Evolutionary conservation across 2,329 filamentous ascomycete genomes (phyloP), one percentile per base, ranked within the genome.

Genomic region (Aspergillus sp.): DNA sequence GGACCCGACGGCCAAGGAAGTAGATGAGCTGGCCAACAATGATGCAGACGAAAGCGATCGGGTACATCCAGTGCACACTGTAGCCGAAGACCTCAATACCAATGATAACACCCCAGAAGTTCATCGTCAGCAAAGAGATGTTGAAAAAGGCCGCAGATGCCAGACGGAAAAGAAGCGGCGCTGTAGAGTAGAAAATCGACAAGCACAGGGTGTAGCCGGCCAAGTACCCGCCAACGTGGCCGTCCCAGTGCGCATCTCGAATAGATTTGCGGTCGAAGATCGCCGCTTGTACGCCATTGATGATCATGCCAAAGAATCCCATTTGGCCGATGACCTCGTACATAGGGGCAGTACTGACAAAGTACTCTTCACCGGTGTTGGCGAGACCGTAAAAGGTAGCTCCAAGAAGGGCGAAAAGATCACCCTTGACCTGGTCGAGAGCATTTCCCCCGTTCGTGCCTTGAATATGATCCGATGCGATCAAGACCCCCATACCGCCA

Each of bases 101-200:
- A 69, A 99, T 94, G 68, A 96, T 90, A 64, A 96, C 90, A 67
- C 93, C 93, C 95, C 95, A 99, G 81, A 98, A 98, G 80, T 96
- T 97, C 70, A 89, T 92, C 2, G 95, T 98, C 63, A 99, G 83
- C 67, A 99, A 82, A 7, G 91, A 94, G 72, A 98, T 96, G 78
- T 99, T 96, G 83, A 97, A 96, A 80, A 99, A 97, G 22, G 93
- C 94, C 3, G 95, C 95, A 17, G 87, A 91, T 30, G 91, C 91
- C 81, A 98, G 90, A 67, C 95, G 91, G 79, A 98, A 89, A 65
- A 99, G 85, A 58, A 98, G 80, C 0, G 95, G 95, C 0, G 91
- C 93, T 3, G 95, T 82, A 7, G 89, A 88, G 82, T 99, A 99
- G 80, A 99, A 99, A 62, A 95, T 80, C 57, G 85, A 83, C 23